Base-by-base conservation (phyloP, 768 basidiomycete genomes). In the Russula sp. region DNA sequence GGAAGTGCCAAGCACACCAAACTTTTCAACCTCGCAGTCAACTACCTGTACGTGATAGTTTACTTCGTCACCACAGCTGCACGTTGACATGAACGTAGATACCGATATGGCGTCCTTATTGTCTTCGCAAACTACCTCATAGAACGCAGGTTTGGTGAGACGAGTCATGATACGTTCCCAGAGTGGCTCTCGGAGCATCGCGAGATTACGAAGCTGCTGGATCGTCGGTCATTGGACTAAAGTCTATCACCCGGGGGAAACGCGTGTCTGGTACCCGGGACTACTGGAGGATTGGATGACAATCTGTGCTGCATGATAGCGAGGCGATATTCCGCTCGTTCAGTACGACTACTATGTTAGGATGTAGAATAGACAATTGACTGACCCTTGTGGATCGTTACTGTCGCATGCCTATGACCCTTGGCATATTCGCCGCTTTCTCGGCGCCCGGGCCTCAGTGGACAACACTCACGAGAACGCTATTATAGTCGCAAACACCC, bases 81-180 rank as follows among this genome's bases (percentile, higher is more conserved):
- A 31, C 16, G 35, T 71, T 65, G 51, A 63, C 59, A 34, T 14
- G 18, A 27, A 22, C 27, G 51, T 63, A 91, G 89, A 64, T 91
- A 89, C 72, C 87, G 88, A 66, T 97, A 98, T 70, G 96, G 90
- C 7, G 86, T 91, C 4, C 79, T 97, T 39, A 96, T 98, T 68
- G 92, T 92, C 5, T 91, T 99, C 63, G 89, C 97, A 53, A 94
- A 97, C 72, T 98, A 96, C 73, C 80, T 98, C 67, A 86, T 98
- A 57, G 94, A 96, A 74, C 73, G 71, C 66, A 73, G 74, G 54
- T 76, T 77, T 65, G 77, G 77, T 68, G 75, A 76, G 37, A 76
- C 66, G 11, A 66, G 76, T 54, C 72, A 71, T 13, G 72, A 71
- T 48, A 83, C 86, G 2, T 96, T 97, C 76, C 85, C 90, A 2